Evolutionary conservation across 1,139 yeast species (phyloP).

Genomic region (Tardiomyces digboiensis): DNA sequence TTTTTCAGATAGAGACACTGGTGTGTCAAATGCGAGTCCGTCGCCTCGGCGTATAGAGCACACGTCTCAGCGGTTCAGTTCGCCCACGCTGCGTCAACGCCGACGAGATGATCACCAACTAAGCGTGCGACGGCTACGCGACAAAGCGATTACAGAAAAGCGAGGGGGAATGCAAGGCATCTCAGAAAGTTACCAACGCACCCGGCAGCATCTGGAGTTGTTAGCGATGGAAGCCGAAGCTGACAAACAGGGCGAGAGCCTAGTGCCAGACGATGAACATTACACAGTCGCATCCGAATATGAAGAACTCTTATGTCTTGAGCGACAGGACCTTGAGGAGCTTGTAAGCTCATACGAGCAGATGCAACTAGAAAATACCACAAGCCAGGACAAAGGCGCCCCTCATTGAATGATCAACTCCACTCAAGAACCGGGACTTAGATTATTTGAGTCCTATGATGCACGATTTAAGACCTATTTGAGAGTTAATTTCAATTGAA

Average conservation of each 20-base stretch:
- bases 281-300: constrained; percentile 10
- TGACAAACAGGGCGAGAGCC: neutral
- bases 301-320: constrained; percentile 11
- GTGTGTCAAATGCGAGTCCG: neutral
- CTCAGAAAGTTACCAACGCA: constrained; percentile 9
- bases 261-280: neutral
- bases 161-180: constrained; percentile 13
- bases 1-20: too few species aligned
- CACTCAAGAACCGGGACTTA: too few species aligned
- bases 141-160: constrained; percentile 8
- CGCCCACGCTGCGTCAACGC: neutral
- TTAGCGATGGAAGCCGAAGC: neutral
- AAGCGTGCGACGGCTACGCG: constrained; percentile 4
- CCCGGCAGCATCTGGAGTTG: constrained; percentile 1
- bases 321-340: constrained; percentile 11
- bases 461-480: too few species aligned
- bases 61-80: neutral
- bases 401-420: too few species aligned
- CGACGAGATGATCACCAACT: neutral
- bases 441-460: too few species aligned
- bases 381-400: too few species aligned
- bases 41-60: neutral
- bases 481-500: too few species aligned
- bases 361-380: neutral
- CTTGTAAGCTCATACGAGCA: constrained; percentile 3